These are phyloP conservation scores for Meira nashicola DNA, from an alignment of 1,284 basidiomycete species.

Conservation along the genomic window DNA sequence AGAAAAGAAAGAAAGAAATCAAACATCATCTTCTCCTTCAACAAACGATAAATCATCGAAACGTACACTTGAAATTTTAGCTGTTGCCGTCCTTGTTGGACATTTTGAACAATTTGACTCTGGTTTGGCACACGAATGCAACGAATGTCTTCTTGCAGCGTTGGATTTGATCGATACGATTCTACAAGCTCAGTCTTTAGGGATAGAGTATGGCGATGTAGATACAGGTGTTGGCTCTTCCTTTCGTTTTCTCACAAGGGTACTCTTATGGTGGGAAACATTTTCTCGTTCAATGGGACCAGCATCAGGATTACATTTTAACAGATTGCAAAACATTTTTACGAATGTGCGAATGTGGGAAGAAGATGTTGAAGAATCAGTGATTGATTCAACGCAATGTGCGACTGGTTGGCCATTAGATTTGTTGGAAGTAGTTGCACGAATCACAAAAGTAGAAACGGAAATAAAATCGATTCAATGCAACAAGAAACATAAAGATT, in stretches of 20 bases:
- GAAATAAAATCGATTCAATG: no score
- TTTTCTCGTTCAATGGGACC: background rate
- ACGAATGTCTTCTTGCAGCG: background rate
- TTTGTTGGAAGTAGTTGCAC: background rate
- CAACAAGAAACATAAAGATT: no score
- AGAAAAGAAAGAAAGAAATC: background rate
- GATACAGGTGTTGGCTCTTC: background rate
- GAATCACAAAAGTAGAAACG: background rate
- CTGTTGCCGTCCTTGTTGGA: background rate
- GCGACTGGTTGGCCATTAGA: slow-evolving; percentile 4
- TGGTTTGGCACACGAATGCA: background rate
- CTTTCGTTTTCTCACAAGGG: slow-evolving; percentile 3
- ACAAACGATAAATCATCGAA: background rate
- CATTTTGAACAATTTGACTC: slow-evolving; percentile 6
- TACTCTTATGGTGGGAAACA: slow-evolving; percentile 1
- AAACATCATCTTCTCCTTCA: background rate
- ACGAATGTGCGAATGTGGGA: background rate
- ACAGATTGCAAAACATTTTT: background rate
- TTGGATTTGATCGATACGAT: slow-evolving; percentile 1
- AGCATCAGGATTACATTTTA: background rate
- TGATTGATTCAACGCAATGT: background rate
- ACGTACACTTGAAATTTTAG: background rate
- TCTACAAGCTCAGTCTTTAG: background rate
- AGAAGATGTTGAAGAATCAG: background rate
- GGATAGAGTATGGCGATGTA: background rate